Evolutionary conservation across 164 flowering plant species (phyloP).

Genomic region (Taxillus chinensis): DNA sequence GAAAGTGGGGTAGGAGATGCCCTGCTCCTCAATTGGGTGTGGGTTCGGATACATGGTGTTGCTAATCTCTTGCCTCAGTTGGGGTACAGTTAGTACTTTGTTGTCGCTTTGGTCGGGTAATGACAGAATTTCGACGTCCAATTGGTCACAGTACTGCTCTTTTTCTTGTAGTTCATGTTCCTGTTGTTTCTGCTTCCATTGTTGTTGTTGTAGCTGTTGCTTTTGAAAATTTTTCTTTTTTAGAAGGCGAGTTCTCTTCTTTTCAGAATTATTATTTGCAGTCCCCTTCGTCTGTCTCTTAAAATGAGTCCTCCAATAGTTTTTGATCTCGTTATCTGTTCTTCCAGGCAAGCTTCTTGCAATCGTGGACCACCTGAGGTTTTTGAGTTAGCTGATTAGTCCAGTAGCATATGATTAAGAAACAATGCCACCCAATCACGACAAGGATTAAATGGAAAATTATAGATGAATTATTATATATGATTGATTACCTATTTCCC

Average conservation of each 20-base stretch:
- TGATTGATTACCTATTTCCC: slow-evolving; percentile 73
- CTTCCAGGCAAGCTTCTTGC: slow-evolving; percentile 70
- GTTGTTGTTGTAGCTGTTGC: slow-evolving; percentile 30
- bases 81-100: slow-evolving; percentile 8
- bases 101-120: slow-evolving; percentile 23
- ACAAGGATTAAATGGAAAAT: too few species aligned
- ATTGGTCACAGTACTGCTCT: slow-evolving; percentile 19
- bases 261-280: slow-evolving; percentile 26
- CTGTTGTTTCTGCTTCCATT: slow-evolving; percentile 16
- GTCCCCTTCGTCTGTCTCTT: slow-evolving; percentile 40
- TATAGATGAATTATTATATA: background rate
- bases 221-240: slow-evolving; percentile 47
- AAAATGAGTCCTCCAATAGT: slow-evolving; percentile 83
- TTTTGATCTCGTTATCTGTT: slow-evolving; percentile 77
- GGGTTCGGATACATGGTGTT: slow-evolving; percentile 6
- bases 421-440: background rate
- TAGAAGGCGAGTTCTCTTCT: slow-evolving; percentile 29
- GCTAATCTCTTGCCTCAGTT: slow-evolving; percentile 20
- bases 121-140: slow-evolving; percentile 34
- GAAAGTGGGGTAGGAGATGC: slow-evolving; percentile 15
- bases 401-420: background rate
- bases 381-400: background rate
- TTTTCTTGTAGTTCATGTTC: slow-evolving; percentile 17
- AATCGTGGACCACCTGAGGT: slow-evolving; percentile 64
- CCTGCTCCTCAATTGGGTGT: slow-evolving; percentile 20